Evolutionary conservation across 179 eudicot genomes (phyloP).

Genomic region (Spinacia oleracea): DNA sequence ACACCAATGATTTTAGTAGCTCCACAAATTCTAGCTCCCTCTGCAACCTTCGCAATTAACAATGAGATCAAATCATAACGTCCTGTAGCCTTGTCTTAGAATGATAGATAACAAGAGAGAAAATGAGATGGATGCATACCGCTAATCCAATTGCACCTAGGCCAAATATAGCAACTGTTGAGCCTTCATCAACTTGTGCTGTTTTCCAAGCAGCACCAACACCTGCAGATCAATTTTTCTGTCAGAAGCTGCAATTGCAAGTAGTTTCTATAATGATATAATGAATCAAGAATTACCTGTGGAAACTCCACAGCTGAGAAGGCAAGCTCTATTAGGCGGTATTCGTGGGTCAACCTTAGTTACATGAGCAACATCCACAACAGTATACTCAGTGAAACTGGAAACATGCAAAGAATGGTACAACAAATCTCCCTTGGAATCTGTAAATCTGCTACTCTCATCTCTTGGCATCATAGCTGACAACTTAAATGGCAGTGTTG

Average conservation of each 20-base stretch:
- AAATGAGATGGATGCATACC: slow-evolving; percentile 40
- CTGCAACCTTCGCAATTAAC: slow-evolving; percentile 63
- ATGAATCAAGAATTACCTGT: slow-evolving; percentile 53
- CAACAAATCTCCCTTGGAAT: slow-evolving; percentile 65
- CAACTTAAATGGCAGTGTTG: slow-evolving; percentile 55
- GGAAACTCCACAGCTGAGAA: slow-evolving; percentile 85
- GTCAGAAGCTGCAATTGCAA: background rate
- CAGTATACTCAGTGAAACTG: slow-evolving; percentile 82
- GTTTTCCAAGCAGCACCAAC: slow-evolving; percentile 96
- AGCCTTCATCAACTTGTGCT: slow-evolving; percentile 77
- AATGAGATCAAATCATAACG: background rate
- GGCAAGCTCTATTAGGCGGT: slow-evolving; percentile 84
- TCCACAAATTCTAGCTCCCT: slow-evolving; percentile 90
- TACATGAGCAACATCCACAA: slow-evolving; percentile 64
- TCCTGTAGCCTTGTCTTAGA: background rate
- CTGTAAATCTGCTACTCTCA: slow-evolving; percentile 72
- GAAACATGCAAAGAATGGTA: slow-evolving; percentile 66
- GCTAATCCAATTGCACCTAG: slow-evolving; percentile 90
- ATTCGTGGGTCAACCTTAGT: slow-evolving; percentile 56
- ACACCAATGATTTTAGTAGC: slow-evolving; percentile 87
- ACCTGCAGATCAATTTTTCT: slow-evolving; percentile 40
- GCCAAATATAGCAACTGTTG: slow-evolving; percentile 85
- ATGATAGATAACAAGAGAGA: background rate
- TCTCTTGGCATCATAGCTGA: slow-evolving; percentile 75
- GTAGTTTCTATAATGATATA: too few species aligned